Percentiles rank a stretch among this genome's conserved stretches.
Conservation (phyloP, 129 eudicot species). For the Sambucus nigra region DNA sequence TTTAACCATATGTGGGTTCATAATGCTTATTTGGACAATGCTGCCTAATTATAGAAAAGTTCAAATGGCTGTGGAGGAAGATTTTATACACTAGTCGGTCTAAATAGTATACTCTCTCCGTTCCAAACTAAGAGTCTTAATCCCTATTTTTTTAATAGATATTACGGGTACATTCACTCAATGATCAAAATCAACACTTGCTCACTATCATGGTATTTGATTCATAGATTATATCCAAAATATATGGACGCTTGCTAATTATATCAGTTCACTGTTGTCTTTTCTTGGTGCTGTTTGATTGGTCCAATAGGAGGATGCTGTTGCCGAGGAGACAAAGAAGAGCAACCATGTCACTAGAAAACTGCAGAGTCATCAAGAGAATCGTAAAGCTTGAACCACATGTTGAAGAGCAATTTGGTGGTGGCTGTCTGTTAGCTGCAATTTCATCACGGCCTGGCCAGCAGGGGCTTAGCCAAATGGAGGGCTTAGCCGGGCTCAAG, state of each 20-base stretch:
- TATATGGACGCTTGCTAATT: too few species aligned
- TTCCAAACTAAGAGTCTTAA: too few species aligned
- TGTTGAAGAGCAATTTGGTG: constrained; percentile 69
- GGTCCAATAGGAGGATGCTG: constrained; percentile 47
- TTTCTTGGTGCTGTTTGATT: not conserved
- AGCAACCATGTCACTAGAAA: constrained; percentile 75
- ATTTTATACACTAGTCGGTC: too few species aligned
- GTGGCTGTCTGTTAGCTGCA: constrained; percentile 76
- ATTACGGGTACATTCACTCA: too few species aligned
- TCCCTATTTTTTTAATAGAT: too few species aligned
- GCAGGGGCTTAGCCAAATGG: too few species aligned
- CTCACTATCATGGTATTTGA: not conserved
- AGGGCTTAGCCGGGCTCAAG: too few species aligned
- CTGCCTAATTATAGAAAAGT: too few species aligned
- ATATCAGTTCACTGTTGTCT: not conserved
- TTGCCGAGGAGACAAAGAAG: constrained; percentile 58
- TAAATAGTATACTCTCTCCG: too few species aligned
- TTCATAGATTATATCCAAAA: not conserved
- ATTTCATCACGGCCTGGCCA: constrained; percentile 92
- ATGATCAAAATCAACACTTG: not conserved
- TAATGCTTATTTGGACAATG: too few species aligned
- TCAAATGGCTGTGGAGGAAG: too few species aligned
- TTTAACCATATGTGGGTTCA: too few species aligned
- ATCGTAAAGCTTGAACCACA: constrained; percentile 60
- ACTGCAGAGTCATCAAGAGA: constrained; percentile 59